Evolutionary conservation across 2,329 filamentous ascomycete genomes (phyloP).

Genomic region (Botryotinia calthae): DNA sequence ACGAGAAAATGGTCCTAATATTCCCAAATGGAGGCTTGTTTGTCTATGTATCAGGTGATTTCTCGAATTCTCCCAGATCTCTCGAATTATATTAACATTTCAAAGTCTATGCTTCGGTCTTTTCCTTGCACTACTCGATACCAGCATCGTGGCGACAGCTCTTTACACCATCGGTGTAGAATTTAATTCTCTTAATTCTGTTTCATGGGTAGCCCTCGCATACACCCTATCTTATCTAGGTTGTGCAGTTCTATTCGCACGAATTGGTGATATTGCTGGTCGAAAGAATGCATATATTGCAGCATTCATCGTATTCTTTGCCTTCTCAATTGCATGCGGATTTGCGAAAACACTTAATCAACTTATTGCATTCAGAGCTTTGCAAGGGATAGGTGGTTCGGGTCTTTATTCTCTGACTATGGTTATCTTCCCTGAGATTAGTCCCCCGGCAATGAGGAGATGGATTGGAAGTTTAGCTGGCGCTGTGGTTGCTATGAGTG

Average conservation of each 20-base stretch:
- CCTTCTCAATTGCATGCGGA: slow-evolving; percentile 56
- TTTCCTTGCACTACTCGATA: slow-evolving; percentile 59
- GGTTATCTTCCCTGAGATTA: slow-evolving; percentile 47
- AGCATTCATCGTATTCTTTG: slow-evolving; percentile 52
- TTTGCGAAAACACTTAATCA: slow-evolving; percentile 46
- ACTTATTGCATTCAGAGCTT: slow-evolving; percentile 37
- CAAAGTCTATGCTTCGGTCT: slow-evolving; percentile 51
- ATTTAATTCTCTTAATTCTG: slow-evolving; percentile 45
- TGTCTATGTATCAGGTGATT: background rate
- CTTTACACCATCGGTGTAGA: slow-evolving; percentile 54
- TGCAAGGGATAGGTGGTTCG: slow-evolving; percentile 40
- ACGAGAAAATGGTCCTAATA: background rate
- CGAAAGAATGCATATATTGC: slow-evolving; percentile 18
- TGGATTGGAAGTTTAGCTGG: slow-evolving; percentile 50
- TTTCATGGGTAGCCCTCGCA: slow-evolving; percentile 56
- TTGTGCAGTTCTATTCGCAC: slow-evolving; percentile 54
- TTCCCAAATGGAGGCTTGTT: background rate
- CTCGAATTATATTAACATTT: background rate
- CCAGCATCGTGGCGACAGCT: slow-evolving; percentile 59
- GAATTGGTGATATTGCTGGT: slow-evolving; percentile 41
- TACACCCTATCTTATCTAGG: slow-evolving; percentile 47
- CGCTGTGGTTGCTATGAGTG: slow-evolving; percentile 36
- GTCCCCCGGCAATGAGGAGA: slow-evolving; percentile 43
- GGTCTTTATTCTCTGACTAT: slow-evolving; percentile 40
- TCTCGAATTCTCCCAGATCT: fast-evolving